These are phyloP conservation scores for Fusarium coicis DNA, from an alignment of 2,329 filamentous ascomycete species.

Conservation along the genomic window DNA sequence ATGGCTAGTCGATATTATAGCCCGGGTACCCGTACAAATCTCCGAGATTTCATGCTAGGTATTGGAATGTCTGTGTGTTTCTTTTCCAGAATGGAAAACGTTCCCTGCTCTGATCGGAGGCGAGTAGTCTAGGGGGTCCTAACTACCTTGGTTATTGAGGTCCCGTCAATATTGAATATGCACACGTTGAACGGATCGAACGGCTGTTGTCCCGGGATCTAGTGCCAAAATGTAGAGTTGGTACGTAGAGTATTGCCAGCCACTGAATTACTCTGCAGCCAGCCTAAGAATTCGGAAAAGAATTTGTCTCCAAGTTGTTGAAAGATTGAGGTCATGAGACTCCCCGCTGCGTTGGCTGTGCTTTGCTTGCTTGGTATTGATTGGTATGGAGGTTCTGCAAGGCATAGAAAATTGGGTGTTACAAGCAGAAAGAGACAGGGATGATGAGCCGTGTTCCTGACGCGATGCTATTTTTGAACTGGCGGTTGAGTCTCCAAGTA, in stretches of 20 bases:
- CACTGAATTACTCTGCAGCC: not conserved
- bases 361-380: slow-evolving; percentile 3
- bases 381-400: slow-evolving; percentile 1
- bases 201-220: not conserved
- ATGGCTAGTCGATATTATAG: not conserved
- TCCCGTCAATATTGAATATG: slow-evolving; percentile 9
- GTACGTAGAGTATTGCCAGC: not conserved
- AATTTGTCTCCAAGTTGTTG: not conserved
- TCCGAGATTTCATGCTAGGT: slow-evolving; percentile 21
- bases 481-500: not conserved
- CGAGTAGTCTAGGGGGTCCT: slow-evolving; percentile 8
- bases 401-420: slow-evolving; percentile 19
- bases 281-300: not conserved
- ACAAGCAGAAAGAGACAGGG: slow-evolving; percentile 5
- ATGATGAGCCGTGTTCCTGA: slow-evolving; percentile 20
- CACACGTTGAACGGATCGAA: slow-evolving; percentile 2
- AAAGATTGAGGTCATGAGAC: slow-evolving; percentile 3
- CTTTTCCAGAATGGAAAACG: not conserved
- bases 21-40: slow-evolving; percentile 21
- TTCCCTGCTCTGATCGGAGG: slow-evolving; percentile 30
- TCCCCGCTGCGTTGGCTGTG: slow-evolving; percentile 20
- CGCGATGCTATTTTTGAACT: slow-evolving; percentile 33
- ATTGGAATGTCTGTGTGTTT: not conserved
- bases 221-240: not conserved
- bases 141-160: not conserved